A percentile compares a stretch with the other conserved stretches of the same genome.
phyloP scores from a whole-genome alignment of 2,329 filamentous ascomycete genomes.

The Colletotrichum truncatum region DNA sequence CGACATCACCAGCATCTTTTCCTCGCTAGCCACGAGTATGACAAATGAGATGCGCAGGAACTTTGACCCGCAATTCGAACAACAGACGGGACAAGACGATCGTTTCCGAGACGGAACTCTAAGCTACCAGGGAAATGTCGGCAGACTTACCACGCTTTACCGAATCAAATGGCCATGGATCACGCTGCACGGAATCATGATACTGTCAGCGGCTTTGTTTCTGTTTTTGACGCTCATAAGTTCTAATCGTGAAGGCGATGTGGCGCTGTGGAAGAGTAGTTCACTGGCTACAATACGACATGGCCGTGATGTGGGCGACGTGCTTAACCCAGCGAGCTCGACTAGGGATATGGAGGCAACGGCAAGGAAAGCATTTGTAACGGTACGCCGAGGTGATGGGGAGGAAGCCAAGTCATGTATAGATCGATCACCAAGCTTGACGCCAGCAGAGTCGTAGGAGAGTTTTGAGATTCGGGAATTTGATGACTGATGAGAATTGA shows the following conservation, averaged over 20 bases:
- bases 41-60: conserved; percentile 17
- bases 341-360: conserved; percentile 27
- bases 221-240: neutral
- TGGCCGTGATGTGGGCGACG: neutral
- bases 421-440: too few relatives aligned
- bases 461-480: too few relatives aligned
- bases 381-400: neutral
- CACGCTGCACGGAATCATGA: neutral
- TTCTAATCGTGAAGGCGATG: neutral
- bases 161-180: conserved; percentile 18
- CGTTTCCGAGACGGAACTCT: neutral
- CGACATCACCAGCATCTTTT: neutral
- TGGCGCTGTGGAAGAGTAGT: conserved; percentile 18
- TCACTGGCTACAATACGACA: conserved; percentile 6
- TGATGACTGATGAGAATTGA: too few relatives aligned
- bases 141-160: neutral
- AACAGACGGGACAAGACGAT: neutral
- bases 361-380: neutral
- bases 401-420: neutral
- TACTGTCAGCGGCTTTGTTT: neutral
- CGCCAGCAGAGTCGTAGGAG: too few relatives aligned
- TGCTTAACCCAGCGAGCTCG: neutral
- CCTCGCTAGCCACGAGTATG: neutral
- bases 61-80: neutral
- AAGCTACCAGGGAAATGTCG: neutral